Base-by-base conservation (phyloP, 345 rosid genomes). In the Hibiscus trionum region DNA sequence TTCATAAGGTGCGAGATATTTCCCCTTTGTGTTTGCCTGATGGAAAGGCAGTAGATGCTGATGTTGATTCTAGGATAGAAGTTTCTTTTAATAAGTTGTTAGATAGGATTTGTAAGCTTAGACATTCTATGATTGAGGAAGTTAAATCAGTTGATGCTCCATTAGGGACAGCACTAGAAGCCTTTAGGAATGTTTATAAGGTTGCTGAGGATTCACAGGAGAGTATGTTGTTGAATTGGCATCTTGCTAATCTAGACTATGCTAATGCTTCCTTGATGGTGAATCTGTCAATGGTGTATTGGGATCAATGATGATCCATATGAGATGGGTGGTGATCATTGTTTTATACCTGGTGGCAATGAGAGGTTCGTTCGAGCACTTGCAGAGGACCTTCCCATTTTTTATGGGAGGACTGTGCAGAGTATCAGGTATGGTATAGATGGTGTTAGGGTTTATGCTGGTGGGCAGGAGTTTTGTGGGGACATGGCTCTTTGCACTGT, bases 231-330 rank as follows among this genome's bases (percentile, higher is more conserved):
- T 83, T 94, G 72, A 82, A 94, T 81, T 94, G 97, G 97, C 98
- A 91, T 82, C 87, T 91, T 66, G 97, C 97, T 0, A 94, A 94
- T 77, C 85, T 91, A 73, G 96, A 95, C 71, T 95, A 91, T 66
- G 99, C 97, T 9, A 95, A 95, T 82, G 99, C 98, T 74, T 86
- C 98, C 0, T 73, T 93, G 75, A 87, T 95, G 84, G 84, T 94
- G 37, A 89, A 89, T 80, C 70, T 95, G 75, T 95, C 98, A 2
- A 88, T 95, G 99, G 94, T 93, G 0, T 93, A 89, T 71, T 95
- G 99, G 98, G 98, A 95, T 86, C 97, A 93, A 75, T n/a, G 99
- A 95, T 84, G 99, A 95, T 75, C 99, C 98, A 0, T 95, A 87
- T 77, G 99, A 95, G 80, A 93, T 95, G 99, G 97, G 97, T 0